Evolutionary conservation across 2,329 filamentous ascomycete species (phyloP), one percentile per base, ranked within the genome.

Genomic region (Trichophyton verrucosum): DNA sequence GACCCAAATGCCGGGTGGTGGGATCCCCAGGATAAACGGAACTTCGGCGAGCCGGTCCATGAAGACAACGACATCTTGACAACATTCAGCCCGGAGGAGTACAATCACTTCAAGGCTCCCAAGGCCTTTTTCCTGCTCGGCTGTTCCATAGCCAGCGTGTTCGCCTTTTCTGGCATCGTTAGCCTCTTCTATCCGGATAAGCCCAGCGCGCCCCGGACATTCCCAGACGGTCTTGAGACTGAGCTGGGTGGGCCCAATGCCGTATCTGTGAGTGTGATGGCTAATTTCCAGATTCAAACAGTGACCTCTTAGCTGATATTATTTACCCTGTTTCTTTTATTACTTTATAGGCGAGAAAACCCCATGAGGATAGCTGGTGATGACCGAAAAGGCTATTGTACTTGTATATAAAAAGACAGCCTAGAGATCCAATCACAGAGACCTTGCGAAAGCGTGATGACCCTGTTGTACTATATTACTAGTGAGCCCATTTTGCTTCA

Each of bases 21-120:
- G 89, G 92, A 99, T 77, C 88, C 91, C 75, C 94, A 99, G 78
- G 94, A 97, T 76, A 86, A 91, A 73, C 85, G 94, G 70, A 97
- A 99, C 81, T 97, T 89, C 73, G 91, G 91, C 75, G 95, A 99
- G 76, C 89, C 92, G 11, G 85, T 95, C 59, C 92, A 99, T 75
- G 95, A 99, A 76, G 94, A 99, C 75, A 88, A 96, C 75, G 95
- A 99, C 74, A 82, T 91, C 61, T 81, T 97, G 61, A 91, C 91
- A 68, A 87, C 96, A 65, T 92, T 99, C 77, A 87, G 89, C 58
- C 85, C 90, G 1, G 86, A 94, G 74, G 86, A 91, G 69, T 97
- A 99, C 78, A 94, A 86, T 61, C 92, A 94, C 81, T 82, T 84
- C 70, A 86, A 82, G 57, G 79, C 91, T 15, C 82, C 83, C 65